Conservation (phyloP, 108 stramenopile species). For the Pseudonitzschia multistriata region DNA sequence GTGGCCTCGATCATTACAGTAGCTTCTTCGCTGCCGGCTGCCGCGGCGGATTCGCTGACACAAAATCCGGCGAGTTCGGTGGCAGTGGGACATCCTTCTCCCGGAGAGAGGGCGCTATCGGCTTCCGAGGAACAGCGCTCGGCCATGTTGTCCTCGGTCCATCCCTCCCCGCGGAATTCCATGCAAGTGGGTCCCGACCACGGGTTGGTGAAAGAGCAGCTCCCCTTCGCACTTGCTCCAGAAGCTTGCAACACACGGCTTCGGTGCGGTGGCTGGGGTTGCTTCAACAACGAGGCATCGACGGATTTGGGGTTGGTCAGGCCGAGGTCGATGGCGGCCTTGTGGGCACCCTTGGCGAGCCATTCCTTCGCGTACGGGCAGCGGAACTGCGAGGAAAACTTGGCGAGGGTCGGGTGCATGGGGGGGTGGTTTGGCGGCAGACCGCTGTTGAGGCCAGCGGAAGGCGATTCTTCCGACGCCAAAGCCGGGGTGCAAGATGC, state of each 20-base stretch:
- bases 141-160: slow-evolving; percentile 31
- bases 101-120: slow-evolving; percentile 10
- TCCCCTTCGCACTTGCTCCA: slow-evolving; percentile 31
- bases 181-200: slow-evolving; percentile 19
- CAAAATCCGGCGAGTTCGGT: slow-evolving; percentile 37
- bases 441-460: background rate
- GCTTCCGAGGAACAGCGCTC: slow-evolving; percentile 22
- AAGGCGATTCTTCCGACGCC: too few relatives aligned
- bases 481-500: too few relatives aligned
- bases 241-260: slow-evolving; percentile 15
- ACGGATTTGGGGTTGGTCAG: slow-evolving; percentile 1
- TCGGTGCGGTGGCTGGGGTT: background rate
- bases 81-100: slow-evolving; percentile 13
- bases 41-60: slow-evolving; percentile 9
- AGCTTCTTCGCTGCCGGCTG: background rate
- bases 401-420: slow-evolving; percentile 1
- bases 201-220: background rate
- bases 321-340: slow-evolving; percentile 38
- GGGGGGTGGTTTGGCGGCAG: background rate
- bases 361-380: slow-evolving; percentile 44
- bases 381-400: slow-evolving; percentile 15
- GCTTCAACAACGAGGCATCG: background rate
- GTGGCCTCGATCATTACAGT: slow-evolving; percentile 27
- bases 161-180: slow-evolving; percentile 34
- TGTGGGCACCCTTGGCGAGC: slow-evolving; percentile 44